phyloP scores from a whole-genome alignment of 148 eudicot species.

The Rhododendron griersonianum region DNA sequence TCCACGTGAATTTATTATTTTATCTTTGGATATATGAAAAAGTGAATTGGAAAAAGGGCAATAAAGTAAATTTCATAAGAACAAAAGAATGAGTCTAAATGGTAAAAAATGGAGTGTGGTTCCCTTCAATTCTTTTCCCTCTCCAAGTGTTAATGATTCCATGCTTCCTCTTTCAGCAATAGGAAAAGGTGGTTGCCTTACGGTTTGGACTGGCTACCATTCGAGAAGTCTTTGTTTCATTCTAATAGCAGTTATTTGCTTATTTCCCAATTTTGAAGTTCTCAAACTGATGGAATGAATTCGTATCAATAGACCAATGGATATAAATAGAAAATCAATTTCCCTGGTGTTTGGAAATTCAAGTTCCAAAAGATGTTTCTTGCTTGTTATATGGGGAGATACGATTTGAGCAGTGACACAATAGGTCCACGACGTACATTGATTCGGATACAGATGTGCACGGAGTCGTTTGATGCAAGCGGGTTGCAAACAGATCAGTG shows the following conservation, averaged over 20 bases:
- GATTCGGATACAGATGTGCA: neutral
- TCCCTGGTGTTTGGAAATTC: neutral
- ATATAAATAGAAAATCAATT: neutral
- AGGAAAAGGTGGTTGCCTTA: neutral
- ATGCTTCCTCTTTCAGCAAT: conserved; percentile 1
- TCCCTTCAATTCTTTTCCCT: neutral
- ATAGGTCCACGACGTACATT: neutral
- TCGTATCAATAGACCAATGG: neutral
- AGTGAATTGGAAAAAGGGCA: too few relatives aligned
- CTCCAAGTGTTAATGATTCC: neutral
- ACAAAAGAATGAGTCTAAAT: too few relatives aligned
- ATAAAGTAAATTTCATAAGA: too few relatives aligned
- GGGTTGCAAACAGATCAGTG: neutral
- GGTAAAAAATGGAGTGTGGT: too few relatives aligned
- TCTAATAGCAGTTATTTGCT: neutral
- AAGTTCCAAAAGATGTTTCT: neutral
- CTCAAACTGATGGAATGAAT: neutral
- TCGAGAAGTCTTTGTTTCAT: neutral
- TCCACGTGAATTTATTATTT: too few relatives aligned
- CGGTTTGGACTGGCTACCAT: neutral
- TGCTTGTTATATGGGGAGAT: neutral
- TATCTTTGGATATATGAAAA: too few relatives aligned
- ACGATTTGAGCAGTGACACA: neutral
- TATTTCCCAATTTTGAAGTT: neutral
- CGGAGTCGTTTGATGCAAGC: too few relatives aligned